phyloP scores from a whole-genome alignment of 768 basidiomycete genomes.

The Collybiopsis confluens region DNA sequence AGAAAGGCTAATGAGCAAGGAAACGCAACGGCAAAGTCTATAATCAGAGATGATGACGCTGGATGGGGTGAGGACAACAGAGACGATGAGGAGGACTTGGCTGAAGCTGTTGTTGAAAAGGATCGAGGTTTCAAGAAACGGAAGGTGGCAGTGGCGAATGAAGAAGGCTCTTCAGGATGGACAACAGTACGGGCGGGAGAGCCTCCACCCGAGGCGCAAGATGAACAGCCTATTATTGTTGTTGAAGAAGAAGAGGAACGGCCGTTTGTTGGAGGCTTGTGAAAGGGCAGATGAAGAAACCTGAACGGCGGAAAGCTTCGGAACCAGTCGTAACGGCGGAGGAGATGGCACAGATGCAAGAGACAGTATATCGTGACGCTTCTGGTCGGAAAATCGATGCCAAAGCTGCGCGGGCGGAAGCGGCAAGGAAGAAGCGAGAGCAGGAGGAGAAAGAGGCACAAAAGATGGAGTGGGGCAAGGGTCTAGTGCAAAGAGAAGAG shows the following conservation, averaged over 20 bases:
- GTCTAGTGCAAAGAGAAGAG: conserved; percentile 84
- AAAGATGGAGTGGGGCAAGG: conserved; percentile 99
- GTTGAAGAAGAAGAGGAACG: conserved; percentile 34
- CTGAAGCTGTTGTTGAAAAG: conserved; percentile 64
- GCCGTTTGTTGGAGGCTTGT: conserved; percentile 74
- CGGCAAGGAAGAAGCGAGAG: conserved; percentile 74
- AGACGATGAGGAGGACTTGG: conserved; percentile 53
- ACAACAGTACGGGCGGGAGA: conserved; percentile 56
- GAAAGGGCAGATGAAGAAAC: conserved; percentile 70
- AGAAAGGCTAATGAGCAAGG: conserved; percentile 42
- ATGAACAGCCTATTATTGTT: conserved; percentile 68
- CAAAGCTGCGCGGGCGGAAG: conserved; percentile 80
- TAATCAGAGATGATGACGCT: conserved; percentile 74
- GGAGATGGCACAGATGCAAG: conserved; percentile 64
- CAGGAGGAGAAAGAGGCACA: conserved; percentile 80
- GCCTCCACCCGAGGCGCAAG: conserved; percentile 42
- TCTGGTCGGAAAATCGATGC: conserved; percentile 87
- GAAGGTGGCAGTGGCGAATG: conserved; percentile 33
- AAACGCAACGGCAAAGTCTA: conserved; percentile 22
- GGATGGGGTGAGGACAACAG: conserved; percentile 54
- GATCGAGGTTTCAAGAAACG: conserved; percentile 82
- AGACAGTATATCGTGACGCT: conserved; percentile 93
- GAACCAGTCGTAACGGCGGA: conserved; percentile 39
- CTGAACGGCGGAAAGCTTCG: conserved; percentile 35
- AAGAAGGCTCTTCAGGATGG: conserved; percentile 53